A percentile compares a stretch with the other conserved stretches of the same genome.
Evolutionary conservation across 2,329 filamentous ascomycete genomes (phyloP).

Genomic region (Alternaria novae-zelandiae): DNA sequence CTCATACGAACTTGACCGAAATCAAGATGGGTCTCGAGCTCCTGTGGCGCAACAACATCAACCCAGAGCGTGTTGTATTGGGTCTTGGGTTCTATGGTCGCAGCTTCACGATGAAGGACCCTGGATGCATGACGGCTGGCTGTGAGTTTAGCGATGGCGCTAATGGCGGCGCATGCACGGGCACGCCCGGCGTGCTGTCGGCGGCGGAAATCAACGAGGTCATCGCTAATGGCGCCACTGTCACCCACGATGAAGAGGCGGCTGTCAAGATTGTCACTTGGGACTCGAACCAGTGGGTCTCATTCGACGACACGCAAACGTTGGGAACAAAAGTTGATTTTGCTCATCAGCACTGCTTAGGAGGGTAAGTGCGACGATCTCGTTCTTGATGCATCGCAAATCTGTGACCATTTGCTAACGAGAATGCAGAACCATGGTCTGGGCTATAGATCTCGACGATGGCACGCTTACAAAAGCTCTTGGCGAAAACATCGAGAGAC

Average conservation of each 20-base stretch:
- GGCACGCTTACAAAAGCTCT: neutral
- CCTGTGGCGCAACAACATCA: conserved; percentile 54
- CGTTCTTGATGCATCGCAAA: neutral
- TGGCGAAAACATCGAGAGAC: neutral
- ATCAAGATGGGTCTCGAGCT: conserved; percentile 52
- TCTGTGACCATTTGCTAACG: neutral
- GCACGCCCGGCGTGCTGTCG: conserved; percentile 3
- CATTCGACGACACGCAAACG: neutral
- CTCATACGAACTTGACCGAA: conserved; percentile 57
- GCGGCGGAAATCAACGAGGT: conserved; percentile 6
- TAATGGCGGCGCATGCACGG: neutral
- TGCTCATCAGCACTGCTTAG: neutral
- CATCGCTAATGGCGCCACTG: neutral
- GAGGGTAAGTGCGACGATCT: neutral
- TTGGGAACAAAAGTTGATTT: neutral
- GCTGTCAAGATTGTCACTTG: neutral
- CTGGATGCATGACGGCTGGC: conserved; percentile 8
- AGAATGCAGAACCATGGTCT: neutral
- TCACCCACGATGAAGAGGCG: neutral
- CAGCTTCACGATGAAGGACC: conserved; percentile 30
- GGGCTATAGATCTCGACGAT: neutral
- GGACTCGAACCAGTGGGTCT: neutral
- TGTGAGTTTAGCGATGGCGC: conserved; percentile 12
- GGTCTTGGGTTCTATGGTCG: conserved; percentile 56
- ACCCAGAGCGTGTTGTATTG: conserved; percentile 49